Conservation (phyloP, 805 yeast species). For the Starmerella floricola region DNA sequence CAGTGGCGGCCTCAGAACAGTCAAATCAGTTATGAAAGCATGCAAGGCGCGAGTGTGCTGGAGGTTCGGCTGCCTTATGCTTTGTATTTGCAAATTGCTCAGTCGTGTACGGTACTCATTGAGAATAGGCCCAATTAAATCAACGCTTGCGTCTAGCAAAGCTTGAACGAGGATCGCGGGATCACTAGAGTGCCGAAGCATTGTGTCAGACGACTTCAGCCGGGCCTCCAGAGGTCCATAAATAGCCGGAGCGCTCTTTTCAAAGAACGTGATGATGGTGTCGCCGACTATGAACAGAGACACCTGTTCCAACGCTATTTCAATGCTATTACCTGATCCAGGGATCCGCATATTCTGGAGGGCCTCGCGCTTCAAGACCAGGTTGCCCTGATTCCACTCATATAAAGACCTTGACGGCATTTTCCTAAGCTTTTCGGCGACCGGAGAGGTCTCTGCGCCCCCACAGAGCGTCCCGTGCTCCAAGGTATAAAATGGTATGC, state of each 20-base stretch:
- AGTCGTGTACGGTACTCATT: slow-evolving; percentile 40
- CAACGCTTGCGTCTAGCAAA: slow-evolving; percentile 44
- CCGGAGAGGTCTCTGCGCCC: slow-evolving; percentile 10
- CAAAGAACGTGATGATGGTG: slow-evolving; percentile 45
- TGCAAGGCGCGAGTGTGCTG: slow-evolving; percentile 43
- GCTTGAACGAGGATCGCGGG: slow-evolving; percentile 43
- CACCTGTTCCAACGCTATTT: slow-evolving; percentile 46
- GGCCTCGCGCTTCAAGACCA: slow-evolving; percentile 11
- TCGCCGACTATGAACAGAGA: slow-evolving; percentile 38
- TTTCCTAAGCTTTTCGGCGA: slow-evolving; percentile 4
- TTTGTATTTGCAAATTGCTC: slow-evolving; percentile 41
- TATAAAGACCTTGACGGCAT: slow-evolving; percentile 18
- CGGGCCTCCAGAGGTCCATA: slow-evolving; percentile 42
- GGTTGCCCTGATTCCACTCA: slow-evolving; percentile 22
- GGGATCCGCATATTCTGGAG: slow-evolving; percentile 14
- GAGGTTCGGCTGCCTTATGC: slow-evolving; percentile 39
- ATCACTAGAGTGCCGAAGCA: slow-evolving; percentile 41
- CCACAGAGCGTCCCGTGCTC: slow-evolving; percentile 11
- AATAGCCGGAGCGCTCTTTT: slow-evolving; percentile 42
- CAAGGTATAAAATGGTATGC: slow-evolving; percentile 15
- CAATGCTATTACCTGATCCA: slow-evolving; percentile 24
- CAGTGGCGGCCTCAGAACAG: slow-evolving; percentile 37
- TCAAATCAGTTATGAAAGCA: slow-evolving; percentile 41
- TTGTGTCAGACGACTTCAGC: slow-evolving; percentile 36
- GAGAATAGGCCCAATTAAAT: slow-evolving; percentile 41